These are phyloP conservation scores for Stemphylium vesicarium DNA, from an alignment of 2,329 filamentous ascomycete species.

Conservation along the genomic window DNA sequence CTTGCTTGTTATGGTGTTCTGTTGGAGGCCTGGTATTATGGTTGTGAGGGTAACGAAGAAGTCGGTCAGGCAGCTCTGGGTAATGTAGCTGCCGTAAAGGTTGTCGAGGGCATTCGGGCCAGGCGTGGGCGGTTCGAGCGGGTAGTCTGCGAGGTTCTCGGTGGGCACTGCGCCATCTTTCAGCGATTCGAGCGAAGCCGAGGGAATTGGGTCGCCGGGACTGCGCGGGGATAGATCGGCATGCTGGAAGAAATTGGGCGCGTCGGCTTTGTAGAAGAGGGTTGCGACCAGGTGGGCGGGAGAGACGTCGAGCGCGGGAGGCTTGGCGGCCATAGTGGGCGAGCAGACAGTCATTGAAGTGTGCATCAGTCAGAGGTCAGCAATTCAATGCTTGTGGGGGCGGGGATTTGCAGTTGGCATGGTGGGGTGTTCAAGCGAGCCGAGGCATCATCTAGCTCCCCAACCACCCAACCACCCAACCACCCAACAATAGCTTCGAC, in stretches of 20 bases:
- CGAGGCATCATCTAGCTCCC: no score
- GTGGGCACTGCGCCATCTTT: conserved; percentile 59
- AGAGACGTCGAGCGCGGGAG: conserved; percentile 27
- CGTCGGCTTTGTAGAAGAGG: conserved; percentile 47
- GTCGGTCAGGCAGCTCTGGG: conserved; percentile 62
- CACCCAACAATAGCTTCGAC: neutral
- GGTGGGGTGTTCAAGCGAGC: neutral
- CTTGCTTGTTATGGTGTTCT: conserved; percentile 56
- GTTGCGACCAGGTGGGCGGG: conserved; percentile 43
- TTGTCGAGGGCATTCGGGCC: conserved; percentile 63
- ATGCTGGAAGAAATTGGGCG: conserved; percentile 52
- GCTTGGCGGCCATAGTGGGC: conserved; percentile 23
- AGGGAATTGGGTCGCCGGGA: conserved; percentile 39
- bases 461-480: no score
- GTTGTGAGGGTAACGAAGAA: conserved; percentile 60
- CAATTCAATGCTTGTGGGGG: neutral
- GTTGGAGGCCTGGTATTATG: conserved; percentile 57
- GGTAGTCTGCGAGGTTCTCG: conserved; percentile 59
- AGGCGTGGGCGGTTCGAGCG: conserved; percentile 60
- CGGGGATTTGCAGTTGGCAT: neutral
- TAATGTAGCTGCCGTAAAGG: conserved; percentile 61
- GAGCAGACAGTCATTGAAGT: no score
- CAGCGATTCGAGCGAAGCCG: conserved; percentile 39
- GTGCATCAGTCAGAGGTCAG: neutral
- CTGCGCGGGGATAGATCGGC: conserved; percentile 54